These are phyloP conservation scores for Penstemon eatonii DNA, from an alignment of 257 asterid genomes.

Conservation along the genomic window DNA sequence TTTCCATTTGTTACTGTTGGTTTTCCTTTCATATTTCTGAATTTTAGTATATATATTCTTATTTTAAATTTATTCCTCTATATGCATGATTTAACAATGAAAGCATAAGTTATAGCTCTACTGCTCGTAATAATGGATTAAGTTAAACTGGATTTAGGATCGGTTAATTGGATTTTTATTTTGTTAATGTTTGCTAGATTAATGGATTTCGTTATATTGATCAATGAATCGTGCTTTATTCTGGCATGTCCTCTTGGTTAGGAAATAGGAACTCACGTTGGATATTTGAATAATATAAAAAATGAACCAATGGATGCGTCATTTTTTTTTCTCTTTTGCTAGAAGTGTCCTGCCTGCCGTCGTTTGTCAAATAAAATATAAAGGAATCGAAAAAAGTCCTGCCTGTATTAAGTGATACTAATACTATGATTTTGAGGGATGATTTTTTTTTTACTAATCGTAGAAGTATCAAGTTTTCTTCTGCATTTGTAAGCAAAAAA, in stretches of 20 bases:
- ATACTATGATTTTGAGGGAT: neutral
- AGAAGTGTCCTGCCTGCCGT: neutral
- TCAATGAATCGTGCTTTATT: neutral
- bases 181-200: constrained; percentile 7
- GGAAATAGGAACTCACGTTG: neutral
- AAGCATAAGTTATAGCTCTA: constrained; percentile 5
- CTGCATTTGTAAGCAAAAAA: neutral
- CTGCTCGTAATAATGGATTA: constrained; percentile 1
- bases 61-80: neutral
- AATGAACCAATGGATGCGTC: too few relatives aligned
- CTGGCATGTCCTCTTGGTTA: constrained; percentile 6
- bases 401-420: neutral
- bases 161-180: neutral
- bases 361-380: too few relatives aligned
- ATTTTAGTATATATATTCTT: neutral
- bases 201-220: neutral
- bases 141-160: neutral
- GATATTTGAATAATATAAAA: constrained; percentile 2
- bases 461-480: neutral
- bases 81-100: constrained; percentile 1
- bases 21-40: constrained; percentile 6
- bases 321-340: constrained; percentile 5
- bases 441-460: neutral
- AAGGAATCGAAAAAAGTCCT: too few relatives aligned
- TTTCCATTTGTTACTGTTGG: neutral